These are phyloP conservation scores for Musa itinerans DNA, from an alignment of 176 grass and related monocot genomes.

Conservation along the genomic window DNA sequence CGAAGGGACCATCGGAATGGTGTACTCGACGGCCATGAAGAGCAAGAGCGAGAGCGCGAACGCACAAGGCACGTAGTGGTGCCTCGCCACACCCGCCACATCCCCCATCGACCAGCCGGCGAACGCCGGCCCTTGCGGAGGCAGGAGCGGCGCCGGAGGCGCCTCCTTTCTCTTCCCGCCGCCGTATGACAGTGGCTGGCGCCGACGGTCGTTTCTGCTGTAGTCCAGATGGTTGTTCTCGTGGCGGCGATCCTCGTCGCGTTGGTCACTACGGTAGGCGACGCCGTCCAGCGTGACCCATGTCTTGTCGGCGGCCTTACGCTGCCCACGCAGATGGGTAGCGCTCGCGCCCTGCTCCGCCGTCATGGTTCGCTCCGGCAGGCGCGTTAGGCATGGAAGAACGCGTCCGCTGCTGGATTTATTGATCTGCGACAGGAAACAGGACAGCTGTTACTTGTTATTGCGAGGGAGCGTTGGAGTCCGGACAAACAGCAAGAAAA, in stretches of 20 bases:
- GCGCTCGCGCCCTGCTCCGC: not conserved
- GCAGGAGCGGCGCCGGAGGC: not conserved
- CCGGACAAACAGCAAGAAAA: not conserved
- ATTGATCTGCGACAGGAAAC: too few species aligned
- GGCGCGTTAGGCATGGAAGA: not conserved
- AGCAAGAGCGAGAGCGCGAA: conserved; percentile 49
- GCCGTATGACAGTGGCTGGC: too few species aligned
- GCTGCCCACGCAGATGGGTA: not conserved
- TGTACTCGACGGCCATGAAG: conserved; percentile 98
- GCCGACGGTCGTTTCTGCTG: too few species aligned
- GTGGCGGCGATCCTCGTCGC: too few species aligned
- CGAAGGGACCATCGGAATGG: conserved; percentile 60
- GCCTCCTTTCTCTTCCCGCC: not conserved
- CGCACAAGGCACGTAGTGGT: conserved; percentile 42
- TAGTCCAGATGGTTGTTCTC: too few species aligned
- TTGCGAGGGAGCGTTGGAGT: too few species aligned
- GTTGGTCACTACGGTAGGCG: not conserved
- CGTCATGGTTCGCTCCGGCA: not conserved
- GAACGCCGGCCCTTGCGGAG: not conserved
- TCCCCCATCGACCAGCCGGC: conserved; percentile 18
- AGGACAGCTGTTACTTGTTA: too few species aligned
- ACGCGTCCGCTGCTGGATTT: too few species aligned
- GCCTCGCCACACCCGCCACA: conserved; percentile 6
- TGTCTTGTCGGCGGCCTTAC: not conserved
- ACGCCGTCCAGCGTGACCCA: not conserved